Percentiles rank a stretch among this genome's conserved stretches.
These are phyloP conservation scores for Dictyostelium intermedium DNA, from an alignment of 78 protist species.

Conservation along the genomic window DNA sequence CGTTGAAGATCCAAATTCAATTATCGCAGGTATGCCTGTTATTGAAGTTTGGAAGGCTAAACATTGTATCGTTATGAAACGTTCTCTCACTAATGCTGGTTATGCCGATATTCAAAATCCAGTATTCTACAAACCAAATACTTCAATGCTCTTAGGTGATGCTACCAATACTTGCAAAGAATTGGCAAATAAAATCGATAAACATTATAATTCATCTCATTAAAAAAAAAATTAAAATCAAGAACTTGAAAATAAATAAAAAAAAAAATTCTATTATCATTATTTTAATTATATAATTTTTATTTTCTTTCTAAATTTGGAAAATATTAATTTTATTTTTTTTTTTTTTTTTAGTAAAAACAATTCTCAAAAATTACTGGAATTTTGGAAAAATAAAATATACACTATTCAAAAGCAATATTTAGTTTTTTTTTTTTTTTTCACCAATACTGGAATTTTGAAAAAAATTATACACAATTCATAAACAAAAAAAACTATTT, in stretches of 20 bases:
- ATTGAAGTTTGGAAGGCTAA: conserved; percentile 94
- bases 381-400: background rate
- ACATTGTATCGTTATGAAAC: conserved; percentile 94
- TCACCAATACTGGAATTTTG: too few relatives aligned
- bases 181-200: conserved; percentile 14
- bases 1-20: conserved; percentile 94
- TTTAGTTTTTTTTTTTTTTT: background rate
- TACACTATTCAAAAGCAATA: too few relatives aligned
- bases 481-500: too few relatives aligned
- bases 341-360: too few relatives aligned
- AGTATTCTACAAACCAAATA: conserved; percentile 95
- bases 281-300: too few relatives aligned
- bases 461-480: too few relatives aligned
- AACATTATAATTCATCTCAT: conserved; percentile 3
- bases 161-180: conserved; percentile 91
- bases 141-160: conserved; percentile 97
- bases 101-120: conserved; percentile 98
- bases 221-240: background rate
- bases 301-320: too few relatives aligned
- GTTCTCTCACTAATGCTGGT: conserved; percentile 95
- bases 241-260: background rate
- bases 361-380: too few relatives aligned
- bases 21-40: conserved; percentile 98
- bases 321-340: too few relatives aligned
- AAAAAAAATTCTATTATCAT: too few relatives aligned